phyloP scores from a whole-genome alignment of 2,329 filamentous ascomycete genomes.

The Didymella segeticola region DNA sequence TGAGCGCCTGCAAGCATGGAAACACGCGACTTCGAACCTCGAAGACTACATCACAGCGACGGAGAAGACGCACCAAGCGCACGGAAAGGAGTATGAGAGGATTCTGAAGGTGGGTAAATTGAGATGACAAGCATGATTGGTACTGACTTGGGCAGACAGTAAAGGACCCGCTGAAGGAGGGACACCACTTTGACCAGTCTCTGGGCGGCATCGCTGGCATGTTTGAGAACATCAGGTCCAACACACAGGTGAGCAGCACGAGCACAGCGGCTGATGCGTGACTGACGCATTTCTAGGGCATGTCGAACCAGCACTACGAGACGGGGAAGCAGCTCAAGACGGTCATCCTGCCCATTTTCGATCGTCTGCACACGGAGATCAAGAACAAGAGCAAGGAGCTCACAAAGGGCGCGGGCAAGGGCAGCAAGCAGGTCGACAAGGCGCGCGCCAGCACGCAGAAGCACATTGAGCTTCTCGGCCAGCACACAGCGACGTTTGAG shows the following conservation, averaged over 20 bases:
- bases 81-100: conserved; percentile 95
- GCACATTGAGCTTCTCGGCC: conserved; percentile 91
- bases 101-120: conserved; percentile 81
- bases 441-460: conserved; percentile 86
- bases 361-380: conserved; percentile 92
- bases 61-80: conserved; percentile 82
- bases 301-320: conserved; percentile 88
- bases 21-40: conserved; percentile 88
- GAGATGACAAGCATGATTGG: rapidly evolving
- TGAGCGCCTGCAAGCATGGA: conserved; percentile 93
- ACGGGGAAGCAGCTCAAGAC: conserved; percentile 90
- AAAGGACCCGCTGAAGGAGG: conserved; percentile 82
- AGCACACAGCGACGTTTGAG: conserved; percentile 82
- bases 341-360: conserved; percentile 84
- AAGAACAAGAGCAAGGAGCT: conserved; percentile 96
- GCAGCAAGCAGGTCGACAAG: conserved; percentile 90
- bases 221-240: conserved; percentile 92
- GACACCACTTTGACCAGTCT: conserved; percentile 89
- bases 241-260: conserved; percentile 70
- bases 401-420: conserved; percentile 78
- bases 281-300: conserved; percentile 60
- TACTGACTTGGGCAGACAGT: conserved; percentile 69
- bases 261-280: not conserved
- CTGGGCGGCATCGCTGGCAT: conserved; percentile 87
- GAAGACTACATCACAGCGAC: conserved; percentile 87